These are phyloP conservation scores for Chlamydomonas schloesseri DNA, from an alignment of 139 green algal genomes.

Conservation along the genomic window DNA sequence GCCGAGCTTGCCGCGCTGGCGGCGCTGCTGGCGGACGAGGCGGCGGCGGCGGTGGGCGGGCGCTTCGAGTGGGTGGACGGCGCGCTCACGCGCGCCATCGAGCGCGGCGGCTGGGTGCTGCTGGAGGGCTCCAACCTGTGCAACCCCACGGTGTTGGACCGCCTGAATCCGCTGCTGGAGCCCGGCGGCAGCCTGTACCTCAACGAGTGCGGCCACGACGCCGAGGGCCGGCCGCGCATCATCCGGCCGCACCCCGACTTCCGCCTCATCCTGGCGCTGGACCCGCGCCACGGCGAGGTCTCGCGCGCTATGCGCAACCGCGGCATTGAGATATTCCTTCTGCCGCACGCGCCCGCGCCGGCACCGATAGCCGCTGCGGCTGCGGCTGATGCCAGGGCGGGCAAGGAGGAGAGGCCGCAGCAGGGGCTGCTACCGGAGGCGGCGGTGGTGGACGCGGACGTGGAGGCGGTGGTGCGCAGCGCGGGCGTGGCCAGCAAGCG, in stretches of 20 bases:
- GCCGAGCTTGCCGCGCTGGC: constrained; percentile 43
- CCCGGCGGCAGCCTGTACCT: constrained; percentile 87
- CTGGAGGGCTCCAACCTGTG: constrained; percentile 98
- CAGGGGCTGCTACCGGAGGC: neutral
- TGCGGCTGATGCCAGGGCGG: neutral
- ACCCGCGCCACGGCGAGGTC: constrained; percentile 93
- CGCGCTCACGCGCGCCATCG: constrained; percentile 84
- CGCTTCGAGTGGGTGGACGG: constrained; percentile 99
- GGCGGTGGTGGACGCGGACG: neutral
- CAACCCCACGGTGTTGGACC: constrained; percentile 96
- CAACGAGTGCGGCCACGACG: constrained; percentile 83
- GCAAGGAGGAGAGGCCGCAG: neutral
- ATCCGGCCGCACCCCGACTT: constrained; percentile 93
- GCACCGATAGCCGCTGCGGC: neutral
- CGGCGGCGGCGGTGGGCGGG: constrained; percentile 61
- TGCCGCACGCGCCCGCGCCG: constrained; percentile 39
- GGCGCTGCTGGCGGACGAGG: constrained; percentile 49
- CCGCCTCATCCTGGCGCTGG: constrained; percentile 92
- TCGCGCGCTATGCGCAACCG: constrained; percentile 98
- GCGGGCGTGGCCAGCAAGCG: constrained; percentile 16
- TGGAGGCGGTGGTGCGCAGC: constrained; percentile 13
- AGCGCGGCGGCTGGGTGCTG: constrained; percentile 93
- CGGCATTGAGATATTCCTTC: constrained; percentile 94
- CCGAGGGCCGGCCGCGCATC: constrained; percentile 56
- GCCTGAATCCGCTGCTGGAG: constrained; percentile 97